Percentiles rank a stretch among this genome's conserved stretches.
Evolutionary conservation across 495 filamentous ascomycete species (phyloP).

Genomic region (Bathelium albidoporum): DNA sequence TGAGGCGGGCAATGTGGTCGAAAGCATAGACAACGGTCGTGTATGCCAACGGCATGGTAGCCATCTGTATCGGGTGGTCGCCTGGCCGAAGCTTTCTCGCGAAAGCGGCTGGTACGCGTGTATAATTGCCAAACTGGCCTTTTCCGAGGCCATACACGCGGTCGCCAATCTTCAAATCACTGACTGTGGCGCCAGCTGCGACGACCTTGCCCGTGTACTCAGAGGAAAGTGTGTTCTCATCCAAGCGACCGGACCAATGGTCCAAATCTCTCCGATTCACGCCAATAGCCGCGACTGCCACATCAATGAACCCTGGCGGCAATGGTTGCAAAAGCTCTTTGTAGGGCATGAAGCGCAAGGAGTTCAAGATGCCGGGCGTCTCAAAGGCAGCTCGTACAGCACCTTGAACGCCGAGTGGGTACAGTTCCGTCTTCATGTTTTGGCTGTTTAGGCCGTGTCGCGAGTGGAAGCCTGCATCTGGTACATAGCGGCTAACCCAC

Average conservation of each 20-base stretch:
- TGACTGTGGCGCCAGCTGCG: not conserved
- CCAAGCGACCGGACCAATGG: slow-evolving; percentile 16
- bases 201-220: slow-evolving; percentile 12
- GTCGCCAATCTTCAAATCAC: slow-evolving; percentile 8
- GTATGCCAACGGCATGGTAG: not conserved
- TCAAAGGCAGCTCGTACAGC: slow-evolving; percentile 14
- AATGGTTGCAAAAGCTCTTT: slow-evolving; percentile 5
- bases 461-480: slow-evolving; percentile 13
- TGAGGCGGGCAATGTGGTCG: not conserved
- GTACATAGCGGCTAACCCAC: slow-evolving; percentile 25
- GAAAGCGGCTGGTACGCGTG: not conserved
- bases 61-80: slow-evolving; percentile 10
- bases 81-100: slow-evolving; percentile 7
- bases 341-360: slow-evolving; percentile 12
- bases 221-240: slow-evolving; percentile 15
- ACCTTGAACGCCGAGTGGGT: slow-evolving; percentile 12
- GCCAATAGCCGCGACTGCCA: slow-evolving; percentile 33
- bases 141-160: not conserved
- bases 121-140: not conserved
- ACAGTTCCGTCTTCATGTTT: slow-evolving; percentile 10
- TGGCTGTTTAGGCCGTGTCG: not conserved
- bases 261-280: slow-evolving; percentile 23
- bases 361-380: slow-evolving; percentile 12
- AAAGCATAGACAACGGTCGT: not conserved
- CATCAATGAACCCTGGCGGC: slow-evolving; percentile 27